These are phyloP conservation scores for Penicillium sp. DNA, from an alignment of 2,329 filamentous ascomycete species.

Conservation along the genomic window DNA sequence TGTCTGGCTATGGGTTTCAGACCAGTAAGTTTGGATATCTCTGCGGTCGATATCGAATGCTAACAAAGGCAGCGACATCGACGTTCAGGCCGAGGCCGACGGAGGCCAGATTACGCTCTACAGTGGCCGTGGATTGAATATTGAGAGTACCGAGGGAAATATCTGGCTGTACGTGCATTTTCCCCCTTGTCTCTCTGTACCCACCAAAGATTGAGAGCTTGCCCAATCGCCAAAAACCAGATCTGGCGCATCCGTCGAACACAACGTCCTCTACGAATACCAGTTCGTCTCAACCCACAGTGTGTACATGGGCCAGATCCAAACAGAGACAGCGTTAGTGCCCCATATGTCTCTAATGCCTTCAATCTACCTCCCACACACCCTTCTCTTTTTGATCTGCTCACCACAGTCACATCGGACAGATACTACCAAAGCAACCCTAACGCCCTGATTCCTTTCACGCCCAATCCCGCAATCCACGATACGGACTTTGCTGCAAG, in stretches of 20 bases:
- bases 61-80: constrained; percentile 27
- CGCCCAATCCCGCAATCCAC: constrained; percentile 33
- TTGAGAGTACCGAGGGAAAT: constrained; percentile 47
- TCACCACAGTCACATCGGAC: not conserved
- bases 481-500: constrained; percentile 38
- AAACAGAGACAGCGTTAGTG: constrained; percentile 44
- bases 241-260: constrained; percentile 52
- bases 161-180: constrained; percentile 42
- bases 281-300: constrained; percentile 46
- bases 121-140: constrained; percentile 57
- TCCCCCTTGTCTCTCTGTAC: too few relatives aligned
- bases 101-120: constrained; percentile 59
- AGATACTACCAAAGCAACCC: constrained; percentile 47
- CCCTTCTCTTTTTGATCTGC: too few relatives aligned
- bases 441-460: constrained; percentile 38
- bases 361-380: too few relatives aligned
- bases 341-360: not conserved
- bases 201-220: too few relatives aligned
- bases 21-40: constrained; percentile 42
- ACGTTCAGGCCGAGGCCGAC: constrained; percentile 31
- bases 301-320: constrained; percentile 41
- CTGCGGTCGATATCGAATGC: not conserved
- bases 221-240: constrained; percentile 18
- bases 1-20: constrained; percentile 58
- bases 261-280: constrained; percentile 55